These are phyloP conservation scores for Dothidotthia symphoricarpi DNA, from an alignment of 2,329 filamentous ascomycete species.

Conservation along the genomic window DNA sequence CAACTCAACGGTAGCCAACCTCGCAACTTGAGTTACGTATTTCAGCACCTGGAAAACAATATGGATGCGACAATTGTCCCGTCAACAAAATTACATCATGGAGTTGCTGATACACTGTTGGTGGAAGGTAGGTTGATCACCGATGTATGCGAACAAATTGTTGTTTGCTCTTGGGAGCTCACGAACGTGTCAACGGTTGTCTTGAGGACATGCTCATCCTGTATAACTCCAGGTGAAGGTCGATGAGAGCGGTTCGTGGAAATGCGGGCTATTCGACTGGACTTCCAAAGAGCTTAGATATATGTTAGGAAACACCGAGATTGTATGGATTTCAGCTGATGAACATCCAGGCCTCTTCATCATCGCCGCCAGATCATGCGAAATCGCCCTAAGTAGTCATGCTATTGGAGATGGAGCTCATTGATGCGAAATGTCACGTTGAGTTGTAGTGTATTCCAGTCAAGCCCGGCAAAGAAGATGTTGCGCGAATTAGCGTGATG, in stretches of 20 bases:
- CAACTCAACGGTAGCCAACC: constrained; percentile 21
- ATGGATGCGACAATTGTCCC: constrained; percentile 48
- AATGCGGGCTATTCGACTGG: constrained; percentile 64
- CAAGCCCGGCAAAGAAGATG: constrained; percentile 50
- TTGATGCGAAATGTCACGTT: constrained; percentile 57
- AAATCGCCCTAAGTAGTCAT: constrained; percentile 63
- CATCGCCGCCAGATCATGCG: constrained; percentile 59
- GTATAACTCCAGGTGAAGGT: constrained; percentile 58
- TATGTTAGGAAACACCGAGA: constrained; percentile 58
- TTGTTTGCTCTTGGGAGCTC: too few species aligned
- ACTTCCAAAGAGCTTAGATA: constrained; percentile 64
- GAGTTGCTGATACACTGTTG: constrained; percentile 69
- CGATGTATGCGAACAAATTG: too few species aligned
- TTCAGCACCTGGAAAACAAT: constrained; percentile 51
- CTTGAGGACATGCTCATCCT: not conserved
- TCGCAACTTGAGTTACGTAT: constrained; percentile 38
- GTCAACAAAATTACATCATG: constrained; percentile 52
- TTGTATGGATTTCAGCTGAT: constrained; percentile 49
- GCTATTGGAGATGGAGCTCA: constrained; percentile 58
- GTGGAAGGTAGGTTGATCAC: constrained; percentile 54
- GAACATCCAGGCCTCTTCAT: constrained; percentile 56
- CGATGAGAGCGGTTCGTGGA: constrained; percentile 66
- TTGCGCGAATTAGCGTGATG: constrained; percentile 52
- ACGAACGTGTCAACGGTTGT: too few species aligned
- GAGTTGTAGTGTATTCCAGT: constrained; percentile 61